Base-by-base conservation (phyloP, 805 yeast genomes). In the Candida michaelii region DNA sequence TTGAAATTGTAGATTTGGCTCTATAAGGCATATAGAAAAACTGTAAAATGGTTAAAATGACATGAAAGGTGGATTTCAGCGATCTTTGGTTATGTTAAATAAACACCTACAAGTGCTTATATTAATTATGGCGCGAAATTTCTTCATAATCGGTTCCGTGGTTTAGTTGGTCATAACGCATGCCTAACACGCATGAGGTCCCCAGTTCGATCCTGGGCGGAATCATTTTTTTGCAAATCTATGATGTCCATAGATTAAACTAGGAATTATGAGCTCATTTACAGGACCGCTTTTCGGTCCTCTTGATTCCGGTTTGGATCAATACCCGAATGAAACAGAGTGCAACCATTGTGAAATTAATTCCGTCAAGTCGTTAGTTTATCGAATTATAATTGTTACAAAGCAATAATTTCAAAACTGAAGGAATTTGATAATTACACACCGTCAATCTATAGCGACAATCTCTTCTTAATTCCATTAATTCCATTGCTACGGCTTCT, bases 141-240 rank as follows among this genome's bases (percentile, higher is more conserved):
- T n/a, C 14, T 19, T 21, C 16, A 30, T 7, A 30, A 38, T 17
- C 30, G 46, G 46, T 43, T 16, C 14, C 48, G 89, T 89, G 97
- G 97, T 89, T 96, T 89, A 89, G 97, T 89, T 73, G 97, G 97
- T 89, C 81, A 90, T 90, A 96, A 96, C 97, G 86, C 87, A 93
- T 89, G 97, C 97, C 88, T 90, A 89, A 89, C 97, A 90, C 97
- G 97, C 97, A 89, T 93, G 87, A 87, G 89, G 97, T 91, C 97
- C 97, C 97, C 97, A 89, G 97, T 91, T 91, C 97, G 97, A 91
- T 89, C 97, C 97, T 90, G 97, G 97, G 97, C 89, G 86, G 83
- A 87, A 85, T 89, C 97, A 89, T 54, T 60, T 63, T 63, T 73
- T 71, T 66, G n/a, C n/a, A n/a, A n/a, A n/a, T n/a, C n/a, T n/a